Conservation (phyloP, 495 filamentous ascomycete species). For the Aspergillus coremiiformis region DNA sequence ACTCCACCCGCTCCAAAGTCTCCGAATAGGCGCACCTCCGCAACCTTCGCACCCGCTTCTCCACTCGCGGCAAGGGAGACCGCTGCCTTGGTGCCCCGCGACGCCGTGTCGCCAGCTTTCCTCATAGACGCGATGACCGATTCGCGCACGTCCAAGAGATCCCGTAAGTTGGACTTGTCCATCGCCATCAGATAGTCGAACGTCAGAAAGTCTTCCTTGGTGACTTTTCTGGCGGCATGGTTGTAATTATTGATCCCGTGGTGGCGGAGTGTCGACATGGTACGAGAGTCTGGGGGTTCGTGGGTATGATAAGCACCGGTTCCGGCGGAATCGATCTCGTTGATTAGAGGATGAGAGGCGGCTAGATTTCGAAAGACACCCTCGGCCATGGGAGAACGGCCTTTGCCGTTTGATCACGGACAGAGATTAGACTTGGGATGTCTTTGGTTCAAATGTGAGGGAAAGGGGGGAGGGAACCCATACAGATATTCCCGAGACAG, state of each 20-base stretch:
- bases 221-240: constrained; percentile 72
- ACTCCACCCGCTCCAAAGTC: constrained; percentile 64
- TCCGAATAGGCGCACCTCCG: constrained; percentile 73
- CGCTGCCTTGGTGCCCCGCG: constrained; percentile 18
- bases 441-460: constrained; percentile 5
- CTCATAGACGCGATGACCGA: constrained; percentile 44
- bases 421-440: not conserved
- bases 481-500: constrained; percentile 94
- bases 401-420: constrained; percentile 25
- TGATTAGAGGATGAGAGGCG: constrained; percentile 51
- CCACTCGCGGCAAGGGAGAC: constrained; percentile 27
- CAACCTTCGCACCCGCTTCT: constrained; percentile 27
- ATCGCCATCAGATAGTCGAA: constrained; percentile 96
- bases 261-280: constrained; percentile 67
- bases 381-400: constrained; percentile 88
- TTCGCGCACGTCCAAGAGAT: constrained; percentile 54
- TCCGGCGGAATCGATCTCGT: constrained; percentile 77
- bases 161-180: constrained; percentile 75
- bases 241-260: constrained; percentile 69
- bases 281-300: constrained; percentile 69
- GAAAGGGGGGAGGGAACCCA: constrained; percentile 17
- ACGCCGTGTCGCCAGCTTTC: constrained; percentile 22
- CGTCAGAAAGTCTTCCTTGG: constrained; percentile 60
- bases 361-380: constrained; percentile 75
- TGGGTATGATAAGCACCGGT: constrained; percentile 78